These are phyloP conservation scores for Acanthamoeba triangularis DNA, from an alignment of 208 protist species.

Conservation along the genomic window DNA sequence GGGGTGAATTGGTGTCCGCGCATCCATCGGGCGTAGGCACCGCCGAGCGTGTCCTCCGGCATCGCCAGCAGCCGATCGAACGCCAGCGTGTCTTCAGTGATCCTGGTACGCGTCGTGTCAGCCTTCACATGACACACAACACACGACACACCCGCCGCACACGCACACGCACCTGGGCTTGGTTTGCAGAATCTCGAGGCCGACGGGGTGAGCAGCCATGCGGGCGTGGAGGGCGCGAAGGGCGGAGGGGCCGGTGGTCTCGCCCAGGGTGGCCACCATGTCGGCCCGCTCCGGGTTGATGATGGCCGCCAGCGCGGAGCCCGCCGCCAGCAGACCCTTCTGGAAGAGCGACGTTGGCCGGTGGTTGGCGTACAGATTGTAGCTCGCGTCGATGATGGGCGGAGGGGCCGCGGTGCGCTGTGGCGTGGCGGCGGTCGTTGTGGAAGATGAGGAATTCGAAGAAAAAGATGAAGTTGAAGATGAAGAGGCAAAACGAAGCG, in stretches of 20 bases:
- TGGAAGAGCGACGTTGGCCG: constrained; percentile 35
- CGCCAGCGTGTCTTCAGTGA: constrained; percentile 74
- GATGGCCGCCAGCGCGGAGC: constrained; percentile 52
- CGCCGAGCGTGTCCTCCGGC: constrained; percentile 84
- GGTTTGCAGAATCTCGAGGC: constrained; percentile 78
- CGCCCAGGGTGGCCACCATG: constrained; percentile 88
- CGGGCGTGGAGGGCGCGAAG: constrained; percentile 77
- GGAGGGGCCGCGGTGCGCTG: background rate
- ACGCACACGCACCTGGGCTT: constrained; percentile 69
- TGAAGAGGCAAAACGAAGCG: background rate
- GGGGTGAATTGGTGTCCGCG: constrained; percentile 77
- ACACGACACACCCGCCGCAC: too few species aligned
- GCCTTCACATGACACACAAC: too few species aligned
- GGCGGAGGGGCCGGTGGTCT: constrained; percentile 86
- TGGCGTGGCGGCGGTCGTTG: background rate
- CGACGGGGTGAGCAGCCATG: constrained; percentile 81
- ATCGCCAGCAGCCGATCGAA: constrained; percentile 74
- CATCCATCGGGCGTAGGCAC: constrained; percentile 87
- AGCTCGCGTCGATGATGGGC: background rate
- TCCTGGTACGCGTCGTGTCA: background rate
- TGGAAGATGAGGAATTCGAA: background rate
- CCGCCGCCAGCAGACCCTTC: constrained; percentile 46
- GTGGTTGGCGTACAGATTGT: constrained; percentile 48
- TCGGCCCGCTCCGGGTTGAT: constrained; percentile 77
- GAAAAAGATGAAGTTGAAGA: background rate